Base-by-base conservation (phyloP, 345 rosid genomes). In the Iberis pinnata region DNA sequence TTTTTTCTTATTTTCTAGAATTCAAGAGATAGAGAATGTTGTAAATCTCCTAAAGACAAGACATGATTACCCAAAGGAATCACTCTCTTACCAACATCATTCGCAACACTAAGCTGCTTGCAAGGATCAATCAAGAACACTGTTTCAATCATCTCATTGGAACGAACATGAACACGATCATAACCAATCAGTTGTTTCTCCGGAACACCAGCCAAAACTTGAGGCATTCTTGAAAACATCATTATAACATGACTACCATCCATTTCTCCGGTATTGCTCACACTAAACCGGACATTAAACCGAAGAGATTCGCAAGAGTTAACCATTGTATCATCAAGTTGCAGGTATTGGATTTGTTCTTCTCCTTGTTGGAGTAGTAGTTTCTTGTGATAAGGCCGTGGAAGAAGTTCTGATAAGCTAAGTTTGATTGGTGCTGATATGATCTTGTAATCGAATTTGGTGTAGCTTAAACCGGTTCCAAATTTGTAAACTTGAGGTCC, bases 381-480 rank as follows among this genome's bases (percentile, higher is more conserved):
- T 45, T 74, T 75, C 71, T 65, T 74, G 56, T 60, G 65, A 32
- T 67, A 64, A 52, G 15, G 47, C 16, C 56, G 37, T 37, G 64
- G 40, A 45, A 63, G 48, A 20, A 59, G 58, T 53, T 61, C 45
- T 4, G 47, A 64, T 56, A 87, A 42, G 44, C 61, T 78, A 56
- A 90, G 49, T 43, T 46, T 79, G 7, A 1, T 55, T 11, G 93
- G 96, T 22, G 83, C 89, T 32, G 81, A 80, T 56, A 71, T 26
- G 65, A 84, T 44, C 67, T 73, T 75, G 84, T 82, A 79, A 8
- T 73, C 50, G 57, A 68, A 90, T 31, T 44, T 57, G 5, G 78
- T 70, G 72, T 84, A 90, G 81, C 95, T 87, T 64, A 84, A 74
- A 60, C 98, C 98, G 6, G 81, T 66, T 45, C 95, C 96, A 43